Evolutionary conservation across 164 flowering plant genomes (phyloP).

Genomic region (Stephania yunnanensis): DNA sequence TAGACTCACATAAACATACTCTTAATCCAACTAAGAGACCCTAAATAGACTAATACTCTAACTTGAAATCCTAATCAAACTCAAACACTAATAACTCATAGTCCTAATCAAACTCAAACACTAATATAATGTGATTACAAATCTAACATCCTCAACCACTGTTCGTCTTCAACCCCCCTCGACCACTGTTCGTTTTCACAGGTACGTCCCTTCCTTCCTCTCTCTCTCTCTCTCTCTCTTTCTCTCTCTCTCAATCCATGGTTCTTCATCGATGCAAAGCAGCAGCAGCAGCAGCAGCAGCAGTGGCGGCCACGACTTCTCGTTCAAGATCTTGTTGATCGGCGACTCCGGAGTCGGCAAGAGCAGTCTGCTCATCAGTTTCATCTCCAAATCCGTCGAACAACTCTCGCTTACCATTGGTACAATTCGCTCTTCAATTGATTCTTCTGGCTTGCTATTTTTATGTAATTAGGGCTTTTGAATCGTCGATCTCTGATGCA

Average conservation of each 20-base stretch:
- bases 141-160: too few species aligned
- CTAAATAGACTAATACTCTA: too few species aligned
- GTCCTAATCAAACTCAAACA: too few species aligned
- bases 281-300: slow-evolving; percentile 11
- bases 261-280: slow-evolving; percentile 34
- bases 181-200: too few species aligned
- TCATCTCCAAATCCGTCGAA: slow-evolving; percentile 42
- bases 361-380: slow-evolving; percentile 56
- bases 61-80: too few species aligned
- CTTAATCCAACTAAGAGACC: too few species aligned
- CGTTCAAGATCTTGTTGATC: slow-evolving; percentile 61
- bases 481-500: not conserved
- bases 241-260: slow-evolving; percentile 24
- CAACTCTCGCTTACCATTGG: slow-evolving; percentile 65
- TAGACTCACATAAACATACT: too few species aligned
- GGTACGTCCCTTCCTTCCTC: not conserved
- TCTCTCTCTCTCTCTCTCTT: slow-evolving; percentile 1
- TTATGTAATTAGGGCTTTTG: not conserved
- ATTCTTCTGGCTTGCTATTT: not conserved
- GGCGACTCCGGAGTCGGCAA: slow-evolving; percentile 74
- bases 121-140: too few species aligned
- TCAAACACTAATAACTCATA: too few species aligned
- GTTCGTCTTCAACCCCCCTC: too few species aligned
- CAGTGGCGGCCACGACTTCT: slow-evolving; percentile 34
- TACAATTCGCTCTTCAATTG: slow-evolving; percentile 10